phyloP scores from a whole-genome alignment of 129 eudicot species.

The Glebionis coronaria region DNA sequence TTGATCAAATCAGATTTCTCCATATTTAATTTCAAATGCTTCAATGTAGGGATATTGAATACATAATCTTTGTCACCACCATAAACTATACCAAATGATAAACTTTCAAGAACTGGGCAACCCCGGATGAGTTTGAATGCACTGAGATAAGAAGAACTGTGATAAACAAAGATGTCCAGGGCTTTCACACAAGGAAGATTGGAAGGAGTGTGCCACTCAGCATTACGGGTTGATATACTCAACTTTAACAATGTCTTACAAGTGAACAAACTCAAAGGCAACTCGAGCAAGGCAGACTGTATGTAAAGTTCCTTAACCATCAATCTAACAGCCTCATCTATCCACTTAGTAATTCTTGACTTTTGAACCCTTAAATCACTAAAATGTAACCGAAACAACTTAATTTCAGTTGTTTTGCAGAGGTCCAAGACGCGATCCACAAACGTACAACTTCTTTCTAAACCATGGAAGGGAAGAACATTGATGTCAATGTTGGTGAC shows the following conservation, averaged over 20 bases:
- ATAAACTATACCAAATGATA: background rate
- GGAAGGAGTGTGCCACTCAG: background rate
- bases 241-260: constrained; percentile 9
- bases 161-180: background rate
- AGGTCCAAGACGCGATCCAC: constrained; percentile 1
- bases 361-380: background rate
- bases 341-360: constrained; percentile 11
- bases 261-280: constrained; percentile 8
- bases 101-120: constrained; percentile 14
- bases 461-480: background rate
- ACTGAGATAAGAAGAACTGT: background rate
- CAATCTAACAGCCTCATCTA: constrained; percentile 4
- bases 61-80: background rate
- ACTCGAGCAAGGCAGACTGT: background rate
- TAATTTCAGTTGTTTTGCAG: constrained; percentile 1
- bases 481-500: constrained; percentile 21
- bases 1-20: background rate
- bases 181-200: background rate
- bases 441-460: background rate
- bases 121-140: background rate
- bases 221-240: background rate
- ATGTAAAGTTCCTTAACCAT: background rate
- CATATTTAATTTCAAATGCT: background rate
- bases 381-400: background rate
- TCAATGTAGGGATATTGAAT: constrained; percentile 12